These are phyloP conservation scores for Cyberlindnera maclurae DNA, from an alignment of 805 yeast species.

Conservation along the genomic window DNA sequence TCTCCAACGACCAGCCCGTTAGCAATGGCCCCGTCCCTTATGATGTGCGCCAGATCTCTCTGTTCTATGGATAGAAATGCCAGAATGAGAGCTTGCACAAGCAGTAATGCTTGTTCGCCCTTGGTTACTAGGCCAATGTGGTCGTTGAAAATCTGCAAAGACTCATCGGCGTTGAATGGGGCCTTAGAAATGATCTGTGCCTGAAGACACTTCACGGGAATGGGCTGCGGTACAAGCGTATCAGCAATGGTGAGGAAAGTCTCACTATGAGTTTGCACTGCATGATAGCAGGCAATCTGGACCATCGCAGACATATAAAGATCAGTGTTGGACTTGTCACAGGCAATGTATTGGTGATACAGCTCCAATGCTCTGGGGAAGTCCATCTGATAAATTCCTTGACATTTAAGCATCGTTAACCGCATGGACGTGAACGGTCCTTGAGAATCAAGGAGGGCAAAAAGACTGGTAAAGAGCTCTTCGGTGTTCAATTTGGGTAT, in stretches of 20 bases:
- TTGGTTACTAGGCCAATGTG: constrained; percentile 24
- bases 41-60: constrained; percentile 45
- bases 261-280: constrained; percentile 27
- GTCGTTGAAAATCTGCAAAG: constrained; percentile 39
- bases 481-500: neutral
- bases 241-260: constrained; percentile 32
- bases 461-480: constrained; percentile 3
- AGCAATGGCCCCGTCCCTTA: constrained; percentile 40
- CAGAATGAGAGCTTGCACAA: constrained; percentile 41
- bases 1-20: constrained; percentile 33
- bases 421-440: constrained; percentile 1
- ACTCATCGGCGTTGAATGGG: constrained; percentile 30
- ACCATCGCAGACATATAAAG: constrained; percentile 35
- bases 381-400: constrained; percentile 10
- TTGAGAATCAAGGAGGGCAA: neutral
- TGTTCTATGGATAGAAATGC: constrained; percentile 39
- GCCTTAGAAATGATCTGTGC: constrained; percentile 36
- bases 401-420: constrained; percentile 7
- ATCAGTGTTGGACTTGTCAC: constrained; percentile 34
- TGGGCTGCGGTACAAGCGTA: constrained; percentile 23
- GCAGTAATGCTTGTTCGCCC: constrained; percentile 25
- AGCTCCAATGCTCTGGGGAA: constrained; percentile 9
- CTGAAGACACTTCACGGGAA: constrained; percentile 28
- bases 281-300: constrained; percentile 33
- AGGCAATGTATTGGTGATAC: constrained; percentile 29